Conservation (phyloP, 1,284 basidiomycete genomes). For the Ganoderma lucidum region DNA sequence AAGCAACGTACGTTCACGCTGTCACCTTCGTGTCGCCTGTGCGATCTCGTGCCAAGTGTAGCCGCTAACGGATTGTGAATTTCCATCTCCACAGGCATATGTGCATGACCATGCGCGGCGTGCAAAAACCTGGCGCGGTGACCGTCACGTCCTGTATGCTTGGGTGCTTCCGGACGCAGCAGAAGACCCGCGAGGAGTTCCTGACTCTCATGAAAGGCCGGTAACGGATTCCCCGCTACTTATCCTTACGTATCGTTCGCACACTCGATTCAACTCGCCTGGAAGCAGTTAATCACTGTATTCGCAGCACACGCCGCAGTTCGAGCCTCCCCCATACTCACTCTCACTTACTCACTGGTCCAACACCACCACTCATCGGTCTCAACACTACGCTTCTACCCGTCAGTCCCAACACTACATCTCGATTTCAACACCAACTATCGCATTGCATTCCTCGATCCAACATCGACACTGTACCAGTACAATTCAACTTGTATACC, state of each 20-base stretch:
- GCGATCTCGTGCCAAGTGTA: neutral
- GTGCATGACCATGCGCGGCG: slow-evolving; percentile 99
- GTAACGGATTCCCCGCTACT: slow-evolving; percentile 31
- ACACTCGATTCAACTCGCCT: slow-evolving; percentile 38
- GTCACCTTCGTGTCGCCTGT: neutral
- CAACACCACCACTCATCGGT: neutral
- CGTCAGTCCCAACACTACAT: neutral
- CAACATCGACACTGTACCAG: slow-evolving; percentile 25
- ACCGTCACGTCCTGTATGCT: slow-evolving; percentile 99
- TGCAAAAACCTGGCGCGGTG: slow-evolving; percentile 96
- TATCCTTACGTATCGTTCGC: neutral
- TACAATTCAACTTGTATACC: slow-evolving; percentile 40
- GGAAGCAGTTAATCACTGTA: slow-evolving; percentile 33
- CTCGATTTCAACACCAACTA: slow-evolving; percentile 16
- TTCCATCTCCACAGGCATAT: slow-evolving; percentile 73
- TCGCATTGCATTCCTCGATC: slow-evolving; percentile 21
- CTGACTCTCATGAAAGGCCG: slow-evolving; percentile 78
- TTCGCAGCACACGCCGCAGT: slow-evolving; percentile 14
- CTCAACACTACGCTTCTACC: neutral
- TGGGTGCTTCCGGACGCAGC: slow-evolving; percentile 95
- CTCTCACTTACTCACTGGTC: neutral
- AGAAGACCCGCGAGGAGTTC: slow-evolving; percentile 98
- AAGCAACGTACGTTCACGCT: slow-evolving; percentile 83
- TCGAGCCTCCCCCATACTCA: slow-evolving; percentile 11
- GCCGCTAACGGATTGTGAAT: slow-evolving; percentile 23